Evolutionary conservation across 768 basidiomycete species (phyloP).

Genomic region (Gymnopilus junonius): DNA sequence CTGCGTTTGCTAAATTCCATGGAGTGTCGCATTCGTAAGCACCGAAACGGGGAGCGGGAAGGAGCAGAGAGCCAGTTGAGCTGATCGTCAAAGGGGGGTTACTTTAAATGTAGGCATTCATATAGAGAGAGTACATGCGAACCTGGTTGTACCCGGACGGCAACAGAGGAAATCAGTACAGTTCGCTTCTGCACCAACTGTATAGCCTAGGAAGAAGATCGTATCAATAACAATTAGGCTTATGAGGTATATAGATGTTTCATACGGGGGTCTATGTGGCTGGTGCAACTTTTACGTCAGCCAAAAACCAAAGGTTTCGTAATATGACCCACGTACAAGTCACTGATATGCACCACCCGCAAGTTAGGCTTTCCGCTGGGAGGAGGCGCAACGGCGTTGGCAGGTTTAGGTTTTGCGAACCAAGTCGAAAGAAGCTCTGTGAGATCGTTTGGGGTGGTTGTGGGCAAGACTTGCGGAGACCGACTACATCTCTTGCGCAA

Average conservation of each 20-base stretch:
- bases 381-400: neutral
- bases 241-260: neutral
- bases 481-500: slow-evolving; percentile 1
- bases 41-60: slow-evolving; percentile 2
- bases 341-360: neutral
- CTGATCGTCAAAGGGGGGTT: neutral
- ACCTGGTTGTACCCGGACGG: neutral
- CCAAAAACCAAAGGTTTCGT: neutral
- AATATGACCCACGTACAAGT: neutral
- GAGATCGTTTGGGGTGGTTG: neutral
- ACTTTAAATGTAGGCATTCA: too few relatives aligned
- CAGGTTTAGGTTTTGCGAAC: neutral
- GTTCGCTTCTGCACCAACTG: slow-evolving; percentile 1
- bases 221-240: neutral
- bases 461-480: slow-evolving; percentile 1
- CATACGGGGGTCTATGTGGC: slow-evolving; percentile 1
- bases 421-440: neutral
- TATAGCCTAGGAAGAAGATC: neutral
- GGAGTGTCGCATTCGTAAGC: slow-evolving; percentile 1
- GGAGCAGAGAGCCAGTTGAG: neutral
- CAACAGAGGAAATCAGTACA: neutral
- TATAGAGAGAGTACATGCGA: too few relatives aligned
- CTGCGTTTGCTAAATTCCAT: neutral
- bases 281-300: neutral
- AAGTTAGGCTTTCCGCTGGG: neutral